phyloP scores from a whole-genome alignment of 148 eudicot species.

The Simmondsia chinensis region DNA sequence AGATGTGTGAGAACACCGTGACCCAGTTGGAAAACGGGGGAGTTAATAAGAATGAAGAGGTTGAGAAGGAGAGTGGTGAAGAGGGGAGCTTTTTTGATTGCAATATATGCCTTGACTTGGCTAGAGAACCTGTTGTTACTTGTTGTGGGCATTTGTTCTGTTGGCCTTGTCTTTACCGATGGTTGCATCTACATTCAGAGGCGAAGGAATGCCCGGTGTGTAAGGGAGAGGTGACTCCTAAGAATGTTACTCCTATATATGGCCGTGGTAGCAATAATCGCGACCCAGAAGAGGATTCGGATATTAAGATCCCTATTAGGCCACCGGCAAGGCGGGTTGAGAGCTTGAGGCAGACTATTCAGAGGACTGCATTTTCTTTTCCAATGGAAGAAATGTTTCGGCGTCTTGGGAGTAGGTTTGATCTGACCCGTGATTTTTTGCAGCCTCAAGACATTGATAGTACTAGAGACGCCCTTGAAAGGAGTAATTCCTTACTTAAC shows the following conservation, averaged over 20 bases:
- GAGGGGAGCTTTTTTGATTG: slow-evolving; percentile 79
- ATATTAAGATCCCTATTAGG: slow-evolving; percentile 53
- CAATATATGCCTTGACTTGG: slow-evolving; percentile 85
- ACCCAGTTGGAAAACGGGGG: slow-evolving; percentile 24
- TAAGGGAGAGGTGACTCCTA: slow-evolving; percentile 78
- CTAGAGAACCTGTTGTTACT: slow-evolving; percentile 89
- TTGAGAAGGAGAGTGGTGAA: slow-evolving; percentile 33
- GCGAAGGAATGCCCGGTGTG: slow-evolving; percentile 96
- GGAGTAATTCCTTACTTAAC: slow-evolving; percentile 42
- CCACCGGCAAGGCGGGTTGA: slow-evolving; percentile 71
- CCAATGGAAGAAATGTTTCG: slow-evolving; percentile 92
- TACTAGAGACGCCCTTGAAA: slow-evolving; percentile 32
- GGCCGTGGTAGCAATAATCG: slow-evolving; percentile 50
- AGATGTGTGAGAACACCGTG: slow-evolving; percentile 42
- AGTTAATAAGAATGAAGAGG: slow-evolving; percentile 37
- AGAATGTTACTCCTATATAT: slow-evolving; percentile 77
- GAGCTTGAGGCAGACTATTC: slow-evolving; percentile 81
- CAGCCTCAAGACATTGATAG: slow-evolving; percentile 31
- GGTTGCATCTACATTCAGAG: slow-evolving; percentile 69
- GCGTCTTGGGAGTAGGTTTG: slow-evolving; percentile 71
- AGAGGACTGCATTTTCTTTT: slow-evolving; percentile 51
- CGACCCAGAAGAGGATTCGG: slow-evolving; percentile 33
- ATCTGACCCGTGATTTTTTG: slow-evolving; percentile 42
- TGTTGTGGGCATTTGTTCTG: slow-evolving; percentile 98
- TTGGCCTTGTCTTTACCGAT: slow-evolving; percentile 93